Percentiles rank a stretch among this genome's conserved stretches.
Conservation (phyloP, 2,329 filamentous ascomycete genomes). For the Xylaria sp. region DNA sequence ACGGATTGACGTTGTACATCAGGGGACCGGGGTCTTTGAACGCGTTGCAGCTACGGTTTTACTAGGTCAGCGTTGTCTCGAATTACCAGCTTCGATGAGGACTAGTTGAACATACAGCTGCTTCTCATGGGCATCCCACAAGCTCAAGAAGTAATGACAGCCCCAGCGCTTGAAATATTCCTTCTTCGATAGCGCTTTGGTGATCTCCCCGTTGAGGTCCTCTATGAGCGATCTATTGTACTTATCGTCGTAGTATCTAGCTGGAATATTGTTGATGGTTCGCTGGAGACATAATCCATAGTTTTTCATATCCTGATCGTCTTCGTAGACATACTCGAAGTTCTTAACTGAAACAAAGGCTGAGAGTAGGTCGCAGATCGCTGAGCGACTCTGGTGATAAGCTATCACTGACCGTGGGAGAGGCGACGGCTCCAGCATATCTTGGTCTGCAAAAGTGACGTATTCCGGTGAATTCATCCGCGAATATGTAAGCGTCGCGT, state of each 20-base stretch:
- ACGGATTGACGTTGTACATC: constrained; percentile 63
- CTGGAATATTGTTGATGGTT: constrained; percentile 52
- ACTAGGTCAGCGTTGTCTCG: constrained; percentile 7
- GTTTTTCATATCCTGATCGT: neutral
- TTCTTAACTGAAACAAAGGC: constrained; percentile 56
- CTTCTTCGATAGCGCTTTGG: constrained; percentile 56
- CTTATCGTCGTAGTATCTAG: constrained; percentile 51
- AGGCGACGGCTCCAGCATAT: constrained; percentile 38
- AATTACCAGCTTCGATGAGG: neutral
- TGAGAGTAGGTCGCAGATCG: constrained; percentile 62
- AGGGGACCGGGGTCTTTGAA: constrained; percentile 71
- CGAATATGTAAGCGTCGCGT: constrained; percentile 52
- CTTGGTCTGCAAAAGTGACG: constrained; percentile 25
- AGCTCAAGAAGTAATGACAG: constrained; percentile 66
- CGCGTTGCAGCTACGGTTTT: constrained; percentile 60
- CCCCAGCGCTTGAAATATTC: constrained; percentile 65
- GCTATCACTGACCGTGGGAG: constrained; percentile 54
- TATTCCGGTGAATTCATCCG: constrained; percentile 38
- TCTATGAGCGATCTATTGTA: constrained; percentile 60
- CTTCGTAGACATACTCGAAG: constrained; percentile 52
- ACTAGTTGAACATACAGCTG: constrained; percentile 55
- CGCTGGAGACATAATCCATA: constrained; percentile 42
- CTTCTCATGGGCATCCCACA: constrained; percentile 65
- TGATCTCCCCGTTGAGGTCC: constrained; percentile 66
- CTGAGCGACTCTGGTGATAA: constrained; percentile 64